A percentile compares a stretch with the other conserved stretches of the same genome.
phyloP scores from a whole-genome alignment of 2,329 filamentous ascomycete genomes.

The Davidsoniella australis region DNA sequence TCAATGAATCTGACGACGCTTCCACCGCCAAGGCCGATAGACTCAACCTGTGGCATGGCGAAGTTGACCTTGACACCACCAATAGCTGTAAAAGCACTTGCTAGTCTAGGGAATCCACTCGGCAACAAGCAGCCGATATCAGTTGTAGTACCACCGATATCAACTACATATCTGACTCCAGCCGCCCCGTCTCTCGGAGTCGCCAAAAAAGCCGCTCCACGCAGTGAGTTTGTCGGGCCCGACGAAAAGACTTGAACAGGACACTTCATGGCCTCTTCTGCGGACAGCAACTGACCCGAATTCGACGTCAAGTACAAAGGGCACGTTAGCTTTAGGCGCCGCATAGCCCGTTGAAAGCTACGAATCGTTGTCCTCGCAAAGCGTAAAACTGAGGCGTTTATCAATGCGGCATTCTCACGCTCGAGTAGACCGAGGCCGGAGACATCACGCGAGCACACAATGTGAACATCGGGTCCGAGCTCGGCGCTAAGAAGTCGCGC shows the following conservation, averaged over 20 bases:
- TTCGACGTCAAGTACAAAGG: constrained; percentile 33
- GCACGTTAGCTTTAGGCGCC: constrained; percentile 22
- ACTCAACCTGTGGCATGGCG: constrained; percentile 16
- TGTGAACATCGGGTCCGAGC: constrained; percentile 18
- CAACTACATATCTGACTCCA: constrained; percentile 16
- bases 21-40: constrained; percentile 16
- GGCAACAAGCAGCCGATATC: constrained; percentile 15
- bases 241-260: constrained; percentile 16
- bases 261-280: constrained; percentile 15
- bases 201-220: constrained; percentile 15
- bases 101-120: constrained; percentile 15
- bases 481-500: constrained; percentile 24
- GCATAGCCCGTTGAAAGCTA: constrained; percentile 29
- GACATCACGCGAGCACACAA: constrained; percentile 19
- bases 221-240: constrained; percentile 16
- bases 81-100: constrained; percentile 15
- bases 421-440: constrained; percentile 26
- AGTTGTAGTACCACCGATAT: constrained; percentile 16
- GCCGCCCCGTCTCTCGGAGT: neutral
- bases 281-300: constrained; percentile 22
- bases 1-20: constrained; percentile 12
- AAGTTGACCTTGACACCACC: constrained; percentile 16
- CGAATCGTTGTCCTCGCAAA: constrained; percentile 30
- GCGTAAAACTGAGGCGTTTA: constrained; percentile 32
- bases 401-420: constrained; percentile 35